Conservation (phyloP, 257 asterid genomes). For the Solanum peruvianum region DNA sequence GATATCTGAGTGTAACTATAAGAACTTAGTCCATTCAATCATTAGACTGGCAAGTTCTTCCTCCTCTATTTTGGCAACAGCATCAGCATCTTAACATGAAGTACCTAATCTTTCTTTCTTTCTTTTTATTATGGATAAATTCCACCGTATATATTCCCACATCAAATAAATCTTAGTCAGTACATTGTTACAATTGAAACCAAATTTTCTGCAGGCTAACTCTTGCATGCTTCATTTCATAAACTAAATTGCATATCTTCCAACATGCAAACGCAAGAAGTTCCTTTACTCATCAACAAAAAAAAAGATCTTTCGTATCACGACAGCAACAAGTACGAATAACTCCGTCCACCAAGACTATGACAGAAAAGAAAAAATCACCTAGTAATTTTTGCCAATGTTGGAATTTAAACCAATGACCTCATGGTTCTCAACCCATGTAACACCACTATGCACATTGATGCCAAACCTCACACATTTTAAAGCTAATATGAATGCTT, state of each 20-base stretch:
- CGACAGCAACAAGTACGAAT: neutral
- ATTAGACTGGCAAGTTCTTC: neutral
- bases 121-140: neutral
- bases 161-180: neutral
- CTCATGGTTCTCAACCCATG: neutral
- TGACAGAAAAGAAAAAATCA: neutral
- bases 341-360: neutral
- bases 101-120: neutral
- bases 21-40: neutral
- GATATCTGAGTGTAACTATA: neutral
- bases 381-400: neutral
- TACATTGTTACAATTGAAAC: neutral
- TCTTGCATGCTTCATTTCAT: neutral
- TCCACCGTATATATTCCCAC: neutral
- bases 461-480: neutral
- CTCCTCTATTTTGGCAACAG: neutral
- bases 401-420: neutral
- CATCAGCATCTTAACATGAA: neutral
- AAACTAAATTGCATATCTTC: neutral
- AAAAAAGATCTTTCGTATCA: neutral
- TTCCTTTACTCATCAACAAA: neutral
- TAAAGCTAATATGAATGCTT: neutral
- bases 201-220: neutral
- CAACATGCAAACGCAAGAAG: neutral
- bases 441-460: neutral